phyloP scores from a whole-genome alignment of 2,329 filamentous ascomycete genomes.

The Erysiphe neolycopersici region DNA sequence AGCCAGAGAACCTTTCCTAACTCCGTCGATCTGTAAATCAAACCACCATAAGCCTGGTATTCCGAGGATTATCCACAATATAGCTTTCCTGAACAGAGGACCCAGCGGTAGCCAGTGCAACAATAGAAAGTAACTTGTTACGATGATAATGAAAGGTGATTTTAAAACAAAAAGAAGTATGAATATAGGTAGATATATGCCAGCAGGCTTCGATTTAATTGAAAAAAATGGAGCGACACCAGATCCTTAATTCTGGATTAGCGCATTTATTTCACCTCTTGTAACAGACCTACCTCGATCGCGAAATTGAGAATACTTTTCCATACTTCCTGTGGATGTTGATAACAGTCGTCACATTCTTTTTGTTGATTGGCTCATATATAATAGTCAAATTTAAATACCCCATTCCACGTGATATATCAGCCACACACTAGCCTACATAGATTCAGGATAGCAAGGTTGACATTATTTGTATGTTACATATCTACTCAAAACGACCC shows the following conservation, averaged over 20 bases:
- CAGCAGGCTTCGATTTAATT: conserved; percentile 35
- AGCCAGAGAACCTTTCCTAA: conserved; percentile 68
- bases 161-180: conserved; percentile 54
- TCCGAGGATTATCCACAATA: conserved; percentile 65
- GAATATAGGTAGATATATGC: conserved; percentile 36
- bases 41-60: conserved; percentile 95
- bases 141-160: conserved; percentile 42
- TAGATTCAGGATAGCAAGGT: too few relatives aligned
- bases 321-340: conserved; percentile 21
- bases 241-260: conserved; percentile 34
- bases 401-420: too few relatives aligned
- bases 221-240: conserved; percentile 93
- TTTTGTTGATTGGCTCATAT: too few relatives aligned
- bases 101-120: conserved; percentile 60
- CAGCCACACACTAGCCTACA: too few relatives aligned
- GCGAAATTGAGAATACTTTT: conserved; percentile 50
- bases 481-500: too few relatives aligned
- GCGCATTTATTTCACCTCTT: conserved; percentile 2
- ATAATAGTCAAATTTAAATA: too few relatives aligned
- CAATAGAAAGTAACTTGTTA: conserved; percentile 46
- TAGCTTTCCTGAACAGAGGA: conserved; percentile 46
- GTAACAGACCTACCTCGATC: conserved; percentile 31
- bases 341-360: too few relatives aligned
- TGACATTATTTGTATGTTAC: too few relatives aligned
- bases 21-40: conserved; percentile 91